Evolutionary conservation across 192 early-diverging fungal genomes (phyloP).

Genomic region (Coemansia sp.): DNA sequence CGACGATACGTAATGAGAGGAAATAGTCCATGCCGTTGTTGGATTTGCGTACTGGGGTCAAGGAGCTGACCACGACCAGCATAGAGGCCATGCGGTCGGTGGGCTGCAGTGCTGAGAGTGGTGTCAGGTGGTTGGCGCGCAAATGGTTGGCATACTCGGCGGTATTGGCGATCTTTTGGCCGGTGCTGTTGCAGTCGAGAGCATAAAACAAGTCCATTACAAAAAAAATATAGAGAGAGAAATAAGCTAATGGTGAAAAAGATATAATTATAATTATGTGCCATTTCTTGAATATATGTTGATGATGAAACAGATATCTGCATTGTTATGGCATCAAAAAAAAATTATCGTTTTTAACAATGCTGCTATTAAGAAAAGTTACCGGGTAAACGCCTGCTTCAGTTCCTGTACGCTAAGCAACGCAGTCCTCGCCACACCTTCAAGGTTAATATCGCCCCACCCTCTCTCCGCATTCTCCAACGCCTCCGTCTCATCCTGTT

Average conservation of each 20-base stretch:
- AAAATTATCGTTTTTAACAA: not conserved
- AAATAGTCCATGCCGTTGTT: not conserved
- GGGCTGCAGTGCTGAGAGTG: not conserved
- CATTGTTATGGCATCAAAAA: not conserved
- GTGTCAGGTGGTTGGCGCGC: not conserved
- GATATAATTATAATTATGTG: not conserved
- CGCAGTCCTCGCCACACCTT: constrained; percentile 53
- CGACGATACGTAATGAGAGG: not conserved
- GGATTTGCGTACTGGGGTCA: not conserved
- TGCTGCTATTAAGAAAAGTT: constrained; percentile 1
- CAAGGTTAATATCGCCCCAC: constrained; percentile 57
- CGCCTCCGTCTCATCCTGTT: constrained; percentile 76
- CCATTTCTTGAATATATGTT: not conserved
- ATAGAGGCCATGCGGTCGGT: not conserved
- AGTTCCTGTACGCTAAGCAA: constrained; percentile 52
- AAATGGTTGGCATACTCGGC: not conserved
- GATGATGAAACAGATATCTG: not conserved
- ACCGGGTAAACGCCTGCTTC: constrained; percentile 43
- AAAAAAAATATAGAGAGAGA: not conserved
- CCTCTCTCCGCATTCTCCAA: constrained; percentile 72
- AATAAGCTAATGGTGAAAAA: not conserved
- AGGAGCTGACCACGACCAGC: not conserved
- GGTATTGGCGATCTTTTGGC: not conserved
- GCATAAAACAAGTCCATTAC: not conserved
- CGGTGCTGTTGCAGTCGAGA: not conserved